Evolutionary conservation across 2,329 filamentous ascomycete species (phyloP), one percentile per base, ranked within the genome.

Genomic region (Pseudogymnoascus sp.): DNA sequence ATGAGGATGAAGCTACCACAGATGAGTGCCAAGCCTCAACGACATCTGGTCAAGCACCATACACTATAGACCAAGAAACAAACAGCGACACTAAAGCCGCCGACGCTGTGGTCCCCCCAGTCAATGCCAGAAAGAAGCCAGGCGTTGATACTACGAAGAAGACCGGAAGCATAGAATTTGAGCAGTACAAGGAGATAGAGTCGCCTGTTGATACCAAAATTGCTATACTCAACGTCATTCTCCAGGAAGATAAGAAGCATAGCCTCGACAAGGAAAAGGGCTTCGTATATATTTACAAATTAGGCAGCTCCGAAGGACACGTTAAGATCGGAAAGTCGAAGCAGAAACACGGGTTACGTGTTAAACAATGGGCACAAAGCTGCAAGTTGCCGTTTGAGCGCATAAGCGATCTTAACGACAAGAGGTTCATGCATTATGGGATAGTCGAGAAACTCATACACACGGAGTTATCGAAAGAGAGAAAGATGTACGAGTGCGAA

Each of bases 291-390:
- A 66, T 66, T 5, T 65, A 50, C 57, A 44, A 62, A 31, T 60
- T 47, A 11, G 21, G 38, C 2, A 15, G 8, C 13, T 63, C 13
- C 8, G 8, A 40, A 8, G 63, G 65, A 31, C 31, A 63, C 28
- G 44, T 65, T 47, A 66, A 66, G 33, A 66, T 66, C 17, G 65
- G 65, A 17, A 61, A 15, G 36, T 64, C 65, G 9, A 63, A 17
- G 9, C n/a, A 47, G n/a, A 23, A 23, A 5, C 61, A 61, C 4
- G 50, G 42, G 7, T 1, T 0, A 23, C 63, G 64, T 21, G 36
- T 60, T 3, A 11, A 26, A 35, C 21, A 65, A 28, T 64, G 64
- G 64, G 5, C 5, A 13, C 42, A 35, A 10, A 36, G 7, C 3
- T 66, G 65, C 17, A 63, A 64, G 10, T 57, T 63, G 33, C 61